Evolutionary conservation across 1,284 basidiomycete genomes (phyloP).

Genomic region (Coriolopsis trogii): DNA sequence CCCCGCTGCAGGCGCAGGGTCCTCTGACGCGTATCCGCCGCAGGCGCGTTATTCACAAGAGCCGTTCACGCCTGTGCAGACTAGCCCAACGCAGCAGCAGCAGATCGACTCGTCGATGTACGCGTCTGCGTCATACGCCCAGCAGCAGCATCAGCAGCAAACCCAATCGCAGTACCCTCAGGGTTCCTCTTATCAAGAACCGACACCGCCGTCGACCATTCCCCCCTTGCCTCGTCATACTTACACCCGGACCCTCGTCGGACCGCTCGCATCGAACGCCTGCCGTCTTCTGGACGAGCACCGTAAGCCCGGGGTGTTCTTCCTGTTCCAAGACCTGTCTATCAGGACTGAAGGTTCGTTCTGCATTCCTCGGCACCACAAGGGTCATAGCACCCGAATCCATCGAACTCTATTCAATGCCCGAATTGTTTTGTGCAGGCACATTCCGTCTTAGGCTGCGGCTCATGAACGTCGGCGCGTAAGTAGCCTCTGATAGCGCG

Average conservation of each 20-base stretch:
- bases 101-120: constrained; percentile 39
- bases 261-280: constrained; percentile 83
- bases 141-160: constrained; percentile 35
- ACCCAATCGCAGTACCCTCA: constrained; percentile 33
- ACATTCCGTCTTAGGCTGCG: constrained; percentile 79
- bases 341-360: constrained; percentile 81
- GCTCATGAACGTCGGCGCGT: constrained; percentile 86
- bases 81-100: constrained; percentile 17
- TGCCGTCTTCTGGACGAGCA: constrained; percentile 83
- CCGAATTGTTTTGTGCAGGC: constrained; percentile 42
- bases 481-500: constrained; percentile 41
- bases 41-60: constrained; percentile 37
- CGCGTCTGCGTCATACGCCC: constrained; percentile 39
- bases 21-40: constrained; percentile 28
- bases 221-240: constrained; percentile 60
- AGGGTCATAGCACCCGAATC: constrained; percentile 24
- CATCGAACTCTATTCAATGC: constrained; percentile 19
- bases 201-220: constrained; percentile 37
- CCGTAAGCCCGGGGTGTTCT: constrained; percentile 83
- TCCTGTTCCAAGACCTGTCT: constrained; percentile 86
- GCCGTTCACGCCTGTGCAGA: constrained; percentile 32
- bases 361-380: constrained; percentile 21
- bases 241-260: constrained; percentile 87
- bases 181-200: constrained; percentile 33
- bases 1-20: constrained; percentile 21